These are phyloP conservation scores for Basipetospora chlamydospora DNA, from an alignment of 2,329 filamentous ascomycete species.

Conservation along the genomic window DNA sequence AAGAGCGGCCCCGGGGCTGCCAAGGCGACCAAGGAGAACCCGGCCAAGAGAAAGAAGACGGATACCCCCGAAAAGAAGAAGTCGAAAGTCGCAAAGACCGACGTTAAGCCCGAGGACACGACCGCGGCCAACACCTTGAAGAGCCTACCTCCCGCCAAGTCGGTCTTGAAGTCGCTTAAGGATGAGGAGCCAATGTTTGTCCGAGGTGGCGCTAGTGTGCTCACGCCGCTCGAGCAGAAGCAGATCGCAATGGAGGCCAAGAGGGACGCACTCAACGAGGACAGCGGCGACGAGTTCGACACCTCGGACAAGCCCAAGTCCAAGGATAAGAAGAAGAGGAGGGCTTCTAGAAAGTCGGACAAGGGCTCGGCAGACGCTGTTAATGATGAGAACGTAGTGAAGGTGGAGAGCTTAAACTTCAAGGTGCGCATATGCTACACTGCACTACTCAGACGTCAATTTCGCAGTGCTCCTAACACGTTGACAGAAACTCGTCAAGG, in stretches of 20 bases:
- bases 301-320: slow-evolving; percentile 24
- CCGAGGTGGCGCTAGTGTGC: slow-evolving; percentile 74
- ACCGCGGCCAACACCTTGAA: slow-evolving; percentile 16
- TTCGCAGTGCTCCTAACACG: neutral
- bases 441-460: neutral
- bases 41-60: slow-evolving; percentile 31
- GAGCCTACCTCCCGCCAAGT: slow-evolving; percentile 19
- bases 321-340: slow-evolving; percentile 38
- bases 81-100: slow-evolving; percentile 29
- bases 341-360: slow-evolving; percentile 37
- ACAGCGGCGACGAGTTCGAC: slow-evolving; percentile 52
- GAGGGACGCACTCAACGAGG: slow-evolving; percentile 81
- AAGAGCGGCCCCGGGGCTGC: slow-evolving; percentile 3
- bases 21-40: slow-evolving; percentile 4
- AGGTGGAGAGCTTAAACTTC: slow-evolving; percentile 76
- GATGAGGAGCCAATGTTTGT: slow-evolving; percentile 87
- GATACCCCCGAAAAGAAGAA: slow-evolving; percentile 39
- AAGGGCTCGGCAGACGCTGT: slow-evolving; percentile 33
- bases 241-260: slow-evolving; percentile 91
- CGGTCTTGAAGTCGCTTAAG: slow-evolving; percentile 33
- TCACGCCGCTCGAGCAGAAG: slow-evolving; percentile 90
- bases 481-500: slow-evolving; percentile 61
- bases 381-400: slow-evolving; percentile 37
- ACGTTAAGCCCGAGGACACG: slow-evolving; percentile 23
- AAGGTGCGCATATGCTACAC: slow-evolving; percentile 60